Base-by-base conservation (phyloP, 208 protist genomes). In the Trypanosoma avium region DNA sequence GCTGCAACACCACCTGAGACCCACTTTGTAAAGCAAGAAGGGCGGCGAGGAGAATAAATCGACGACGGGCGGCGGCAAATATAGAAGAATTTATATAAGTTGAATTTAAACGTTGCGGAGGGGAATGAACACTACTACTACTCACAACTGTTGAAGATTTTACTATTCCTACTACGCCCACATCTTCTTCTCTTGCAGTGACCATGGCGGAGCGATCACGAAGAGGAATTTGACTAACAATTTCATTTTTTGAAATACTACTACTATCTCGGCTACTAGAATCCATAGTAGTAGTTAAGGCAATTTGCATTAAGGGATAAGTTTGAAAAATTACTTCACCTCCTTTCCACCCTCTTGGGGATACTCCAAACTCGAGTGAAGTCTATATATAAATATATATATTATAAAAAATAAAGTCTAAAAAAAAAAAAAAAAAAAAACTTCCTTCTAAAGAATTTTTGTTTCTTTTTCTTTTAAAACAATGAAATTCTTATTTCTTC, bases 1-100 rank as follows among this genome's bases (percentile, higher is more conserved):
- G 38, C 17, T 77, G 53, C 26, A 82, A 54, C 12, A 86, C 50
- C 21, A 75, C 30, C 7, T 54, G 47, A 7, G 61, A 71, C 17
- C 66, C 40, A 26, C 56, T 71, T 57, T 81, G 77, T n/a, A 78
- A 26, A 8, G 67, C 42, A 22, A 82, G 63, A 22, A 82, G 63
- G 0, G 43, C 56, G 13, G 76, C 67, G 27, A 82, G 64, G 1
- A 69, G 8, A 5, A 49, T 12, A 56, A 61, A 65, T 15, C 67
- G 67, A 4, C 40, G 48, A 30, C 40, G 10, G n/a, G 60, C 67
- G 12, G 50, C 46, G 15, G 29, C n/a, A n/a, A 56, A 58, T 32
- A 48, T 33, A 40, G 43, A 38, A 3, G 42, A n/a, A 26, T 38
- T 22, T 27, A 61, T 8, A 45, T 36, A 45, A 32, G 13, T 22